These are phyloP conservation scores for Phyllosticta citribraziliensis DNA, from an alignment of 2,329 filamentous ascomycete genomes.

Conservation along the genomic window DNA sequence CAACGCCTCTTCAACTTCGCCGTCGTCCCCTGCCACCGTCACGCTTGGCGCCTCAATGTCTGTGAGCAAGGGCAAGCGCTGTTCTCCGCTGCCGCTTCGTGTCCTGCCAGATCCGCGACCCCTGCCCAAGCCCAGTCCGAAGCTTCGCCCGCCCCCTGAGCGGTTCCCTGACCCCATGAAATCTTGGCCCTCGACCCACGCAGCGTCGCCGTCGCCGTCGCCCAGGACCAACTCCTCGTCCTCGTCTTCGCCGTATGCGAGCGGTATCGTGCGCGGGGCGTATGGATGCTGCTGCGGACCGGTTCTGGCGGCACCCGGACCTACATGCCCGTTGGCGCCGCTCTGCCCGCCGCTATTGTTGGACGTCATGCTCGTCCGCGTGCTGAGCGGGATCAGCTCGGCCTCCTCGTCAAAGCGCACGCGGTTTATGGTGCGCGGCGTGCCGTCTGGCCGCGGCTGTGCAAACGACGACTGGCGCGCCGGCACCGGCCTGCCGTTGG, in stretches of 20 bases:
- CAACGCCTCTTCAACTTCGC: constrained; percentile 50
- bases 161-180: constrained; percentile 33
- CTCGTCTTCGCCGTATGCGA: background rate
- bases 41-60: constrained; percentile 74
- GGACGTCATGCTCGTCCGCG: background rate
- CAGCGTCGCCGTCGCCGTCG: constrained; percentile 24
- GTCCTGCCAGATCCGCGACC: constrained; percentile 23
- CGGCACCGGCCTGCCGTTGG: constrained; percentile 4
- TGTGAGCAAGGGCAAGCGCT: constrained; percentile 62
- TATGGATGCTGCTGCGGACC: constrained; percentile 7
- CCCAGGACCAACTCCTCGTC: constrained; percentile 15
- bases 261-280: constrained; percentile 2
- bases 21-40: constrained; percentile 52
- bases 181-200: constrained; percentile 51
- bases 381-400: constrained; percentile 15
- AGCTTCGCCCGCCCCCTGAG: constrained; percentile 22
- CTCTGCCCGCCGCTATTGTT: background rate
- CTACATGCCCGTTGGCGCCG: background rate
- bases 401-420: constrained; percentile 57
- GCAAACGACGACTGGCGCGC: constrained; percentile 37
- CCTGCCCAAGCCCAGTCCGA: background rate
- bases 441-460: constrained; percentile 37
- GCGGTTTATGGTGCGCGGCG: constrained; percentile 57
- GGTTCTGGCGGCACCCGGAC: background rate
- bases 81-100: constrained; percentile 33